These are phyloP conservation scores for Curvularia sp. DNA, from an alignment of 2,329 filamentous ascomycete species.

Conservation along the genomic window DNA sequence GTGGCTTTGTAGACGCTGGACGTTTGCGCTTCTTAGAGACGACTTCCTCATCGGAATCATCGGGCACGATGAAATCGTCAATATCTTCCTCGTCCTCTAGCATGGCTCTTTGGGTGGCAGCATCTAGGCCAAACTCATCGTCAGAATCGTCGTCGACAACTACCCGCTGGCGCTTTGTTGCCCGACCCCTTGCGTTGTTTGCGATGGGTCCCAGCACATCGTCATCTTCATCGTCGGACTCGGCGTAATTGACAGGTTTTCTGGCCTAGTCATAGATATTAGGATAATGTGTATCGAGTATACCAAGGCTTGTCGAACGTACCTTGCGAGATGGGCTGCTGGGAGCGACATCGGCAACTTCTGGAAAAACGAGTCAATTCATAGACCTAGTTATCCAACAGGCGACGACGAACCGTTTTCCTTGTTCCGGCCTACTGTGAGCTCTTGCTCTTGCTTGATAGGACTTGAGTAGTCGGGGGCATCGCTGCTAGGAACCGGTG, in stretches of 20 bases:
- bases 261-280: constrained; percentile 57
- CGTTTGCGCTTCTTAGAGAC: constrained; percentile 73
- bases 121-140: constrained; percentile 70
- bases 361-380: constrained; percentile 54
- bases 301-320: constrained; percentile 29
- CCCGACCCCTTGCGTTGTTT: constrained; percentile 53
- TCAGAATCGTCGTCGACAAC: constrained; percentile 68
- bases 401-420: constrained; percentile 59
- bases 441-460: constrained; percentile 66
- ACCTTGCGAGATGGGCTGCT: constrained; percentile 86
- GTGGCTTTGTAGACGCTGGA: constrained; percentile 69
- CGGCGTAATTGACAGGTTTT: constrained; percentile 79
- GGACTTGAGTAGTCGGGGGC: constrained; percentile 70
- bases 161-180: constrained; percentile 66
- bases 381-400: constrained; percentile 47
- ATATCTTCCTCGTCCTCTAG: constrained; percentile 72
- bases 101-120: constrained; percentile 63
- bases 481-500: constrained; percentile 84
- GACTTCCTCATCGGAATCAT: constrained; percentile 77
- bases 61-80: constrained; percentile 85
- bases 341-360: constrained; percentile 54
- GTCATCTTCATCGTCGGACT: constrained; percentile 75
- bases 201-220: constrained; percentile 69
- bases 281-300: constrained; percentile 6
- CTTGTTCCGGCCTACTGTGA: constrained; percentile 59